Percentiles rank a stretch among this genome's conserved stretches.
phyloP scores from a whole-genome alignment of 257 asterid genomes.

The Jacaranda copaia region DNA sequence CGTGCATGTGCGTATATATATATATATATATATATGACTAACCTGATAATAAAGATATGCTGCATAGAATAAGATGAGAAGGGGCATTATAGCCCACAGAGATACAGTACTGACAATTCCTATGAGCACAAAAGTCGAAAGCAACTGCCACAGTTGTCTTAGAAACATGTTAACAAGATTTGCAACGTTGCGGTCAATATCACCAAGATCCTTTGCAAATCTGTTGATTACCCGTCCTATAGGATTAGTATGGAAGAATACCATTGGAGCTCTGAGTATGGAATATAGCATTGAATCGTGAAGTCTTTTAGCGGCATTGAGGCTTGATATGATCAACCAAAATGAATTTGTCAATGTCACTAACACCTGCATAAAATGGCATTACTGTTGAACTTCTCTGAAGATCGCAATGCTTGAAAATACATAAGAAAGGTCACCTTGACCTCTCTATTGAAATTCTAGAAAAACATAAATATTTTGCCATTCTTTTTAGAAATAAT shows the following conservation, averaged over 20 bases:
- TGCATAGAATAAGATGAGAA: slow-evolving; percentile 70
- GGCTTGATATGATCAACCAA: slow-evolving; percentile 80
- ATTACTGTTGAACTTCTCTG: too few species aligned
- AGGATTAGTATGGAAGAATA: slow-evolving; percentile 88
- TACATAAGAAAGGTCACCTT: too few species aligned
- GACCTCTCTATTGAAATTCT: too few species aligned
- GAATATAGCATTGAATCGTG: slow-evolving; percentile 77
- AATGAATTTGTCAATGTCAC: slow-evolving; percentile 80
- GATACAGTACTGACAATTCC: slow-evolving; percentile 77
- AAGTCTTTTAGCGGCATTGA: slow-evolving; percentile 71
- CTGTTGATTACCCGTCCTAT: slow-evolving; percentile 82
- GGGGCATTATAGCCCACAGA: slow-evolving; percentile 85
- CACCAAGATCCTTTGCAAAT: slow-evolving; percentile 78
- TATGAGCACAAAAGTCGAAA: slow-evolving; percentile 76
- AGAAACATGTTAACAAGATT: slow-evolving; percentile 58
- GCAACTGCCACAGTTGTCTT: slow-evolving; percentile 70
- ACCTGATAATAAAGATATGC: slow-evolving; percentile 77
- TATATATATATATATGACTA: background rate
- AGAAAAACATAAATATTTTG: too few species aligned
- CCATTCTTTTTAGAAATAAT: too few species aligned
- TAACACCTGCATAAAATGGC: slow-evolving; percentile 39
- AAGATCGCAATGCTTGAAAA: too few species aligned
- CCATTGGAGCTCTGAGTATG: slow-evolving; percentile 85
- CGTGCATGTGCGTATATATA: background rate
- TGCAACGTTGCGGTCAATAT: slow-evolving; percentile 77